These are phyloP conservation scores for Apiotrichum montevideense DNA, from an alignment of 1,284 basidiomycete genomes.

Conservation along the genomic window DNA sequence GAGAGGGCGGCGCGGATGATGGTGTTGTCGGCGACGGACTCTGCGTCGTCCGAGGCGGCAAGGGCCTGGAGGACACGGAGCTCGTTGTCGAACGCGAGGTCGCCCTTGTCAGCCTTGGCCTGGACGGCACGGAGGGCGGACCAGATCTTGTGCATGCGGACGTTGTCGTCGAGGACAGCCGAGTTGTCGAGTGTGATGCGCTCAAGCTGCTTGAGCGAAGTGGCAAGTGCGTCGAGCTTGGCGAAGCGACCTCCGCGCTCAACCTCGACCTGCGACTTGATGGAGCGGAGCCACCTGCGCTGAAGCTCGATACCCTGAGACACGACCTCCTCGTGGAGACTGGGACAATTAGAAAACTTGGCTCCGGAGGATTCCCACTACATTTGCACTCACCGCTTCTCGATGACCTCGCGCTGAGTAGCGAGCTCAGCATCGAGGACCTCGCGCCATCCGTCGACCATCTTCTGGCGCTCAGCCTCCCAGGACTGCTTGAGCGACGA, in stretches of 20 bases:
- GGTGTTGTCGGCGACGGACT: slow-evolving; percentile 21
- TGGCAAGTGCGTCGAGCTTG: slow-evolving; percentile 87
- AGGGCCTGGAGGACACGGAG: slow-evolving; percentile 69
- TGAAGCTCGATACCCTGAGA: slow-evolving; percentile 97
- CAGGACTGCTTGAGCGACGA: slow-evolving; percentile 78
- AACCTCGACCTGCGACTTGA: slow-evolving; percentile 92
- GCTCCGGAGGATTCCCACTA: neutral
- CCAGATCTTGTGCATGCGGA: slow-evolving; percentile 63
- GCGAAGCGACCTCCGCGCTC: slow-evolving; percentile 93
- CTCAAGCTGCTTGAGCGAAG: slow-evolving; percentile 84
- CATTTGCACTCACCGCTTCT: slow-evolving; percentile 63
- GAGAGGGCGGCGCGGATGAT: slow-evolving; percentile 64
- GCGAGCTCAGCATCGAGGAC: slow-evolving; percentile 81
- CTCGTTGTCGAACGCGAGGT: slow-evolving; percentile 76
- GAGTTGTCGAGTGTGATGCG: slow-evolving; percentile 87
- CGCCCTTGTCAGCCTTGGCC: slow-evolving; percentile 53
- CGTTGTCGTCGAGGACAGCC: slow-evolving; percentile 78
- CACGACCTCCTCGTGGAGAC: slow-evolving; percentile 88
- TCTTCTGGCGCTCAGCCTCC: slow-evolving; percentile 67
- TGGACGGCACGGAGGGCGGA: slow-evolving; percentile 49
- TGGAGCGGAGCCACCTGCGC: slow-evolving; percentile 89
- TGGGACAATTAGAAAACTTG: slow-evolving; percentile 35
- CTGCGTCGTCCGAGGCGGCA: slow-evolving; percentile 55
- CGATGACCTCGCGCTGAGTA: slow-evolving; percentile 87
- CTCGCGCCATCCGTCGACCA: slow-evolving; percentile 73